Evolutionary conservation across 192 early-diverging fungal species (phyloP).

Genomic region (Podila epicladia): DNA sequence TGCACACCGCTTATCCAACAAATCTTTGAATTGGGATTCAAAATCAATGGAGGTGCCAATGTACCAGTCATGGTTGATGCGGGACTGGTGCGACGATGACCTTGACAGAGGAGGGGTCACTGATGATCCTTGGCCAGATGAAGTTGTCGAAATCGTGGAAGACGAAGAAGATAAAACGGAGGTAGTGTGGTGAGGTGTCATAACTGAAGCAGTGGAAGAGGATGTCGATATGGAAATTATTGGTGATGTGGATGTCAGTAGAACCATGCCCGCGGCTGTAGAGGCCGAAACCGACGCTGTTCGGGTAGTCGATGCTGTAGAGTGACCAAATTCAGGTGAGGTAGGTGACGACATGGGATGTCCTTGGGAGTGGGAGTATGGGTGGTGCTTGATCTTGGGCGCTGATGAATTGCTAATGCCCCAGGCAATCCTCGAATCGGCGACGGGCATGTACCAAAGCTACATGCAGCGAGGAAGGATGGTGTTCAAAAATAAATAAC

Average conservation of each 20-base stretch:
- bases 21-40: constrained; percentile 4
- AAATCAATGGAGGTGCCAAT: neutral
- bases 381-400: constrained; percentile 15
- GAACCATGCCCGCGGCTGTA: neutral
- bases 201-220: neutral
- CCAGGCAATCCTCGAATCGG: constrained; percentile 21
- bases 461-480: neutral
- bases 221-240: neutral
- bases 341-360: neutral
- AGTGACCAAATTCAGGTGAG: neutral
- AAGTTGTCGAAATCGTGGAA: neutral
- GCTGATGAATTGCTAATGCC: constrained; percentile 2
- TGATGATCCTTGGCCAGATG: neutral
- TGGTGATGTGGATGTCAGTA: neutral
- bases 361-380: constrained; percentile 10
- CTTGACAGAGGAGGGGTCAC: neutral
- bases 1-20: constrained; percentile 13
- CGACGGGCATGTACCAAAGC: constrained; percentile 30
- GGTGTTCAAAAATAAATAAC: neutral
- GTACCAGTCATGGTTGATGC: constrained; percentile 20
- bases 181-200: neutral
- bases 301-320: neutral
- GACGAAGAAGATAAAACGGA: neutral
- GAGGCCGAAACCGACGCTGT: neutral
- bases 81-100: constrained; percentile 4